These are phyloP conservation scores for Phyllosticta citribraziliensis DNA, from an alignment of 2,329 filamentous ascomycete species.

Conservation along the genomic window DNA sequence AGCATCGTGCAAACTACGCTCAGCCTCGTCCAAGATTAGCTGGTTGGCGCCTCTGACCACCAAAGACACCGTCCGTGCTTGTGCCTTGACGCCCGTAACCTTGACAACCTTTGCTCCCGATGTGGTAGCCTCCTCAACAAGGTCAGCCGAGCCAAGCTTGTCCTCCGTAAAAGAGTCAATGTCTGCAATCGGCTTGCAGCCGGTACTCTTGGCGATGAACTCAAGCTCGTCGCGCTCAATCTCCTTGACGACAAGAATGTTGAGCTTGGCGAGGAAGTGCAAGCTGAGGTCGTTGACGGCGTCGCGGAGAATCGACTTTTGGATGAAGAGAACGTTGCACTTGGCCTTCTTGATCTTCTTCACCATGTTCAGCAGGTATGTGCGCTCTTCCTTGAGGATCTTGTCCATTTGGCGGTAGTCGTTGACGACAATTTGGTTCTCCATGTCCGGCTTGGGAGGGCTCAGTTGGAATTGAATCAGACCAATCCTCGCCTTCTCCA, in stretches of 20 bases:
- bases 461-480: conserved; percentile 98
- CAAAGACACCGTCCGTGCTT: conserved; percentile 80
- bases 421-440: conserved; percentile 98
- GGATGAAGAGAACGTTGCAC: conserved; percentile 96
- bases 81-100: conserved; percentile 80
- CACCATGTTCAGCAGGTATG: conserved; percentile 95
- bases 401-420: conserved; percentile 99
- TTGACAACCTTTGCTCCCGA: conserved; percentile 89
- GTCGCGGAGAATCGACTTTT: conserved; percentile 96
- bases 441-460: conserved; percentile 98
- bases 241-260: conserved; percentile 92
- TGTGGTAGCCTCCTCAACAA: conserved; percentile 84
- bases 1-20: conserved; percentile 92
- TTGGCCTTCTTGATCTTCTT: conserved; percentile 99
- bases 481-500: conserved; percentile 96
- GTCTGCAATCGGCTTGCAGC: conserved; percentile 97
- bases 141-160: conserved; percentile 86
- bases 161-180: conserved; percentile 98
- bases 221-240: conserved; percentile 98
- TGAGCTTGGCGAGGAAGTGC: conserved; percentile 94
- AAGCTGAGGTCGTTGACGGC: conserved; percentile 96
- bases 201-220: conserved; percentile 98
- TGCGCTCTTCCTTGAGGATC: conserved; percentile 97
- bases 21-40: conserved; percentile 91
- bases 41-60: conserved; percentile 90